These are phyloP conservation scores for Spiromastix sp. DNA, from an alignment of 2,329 filamentous ascomycete genomes.

Conservation along the genomic window DNA sequence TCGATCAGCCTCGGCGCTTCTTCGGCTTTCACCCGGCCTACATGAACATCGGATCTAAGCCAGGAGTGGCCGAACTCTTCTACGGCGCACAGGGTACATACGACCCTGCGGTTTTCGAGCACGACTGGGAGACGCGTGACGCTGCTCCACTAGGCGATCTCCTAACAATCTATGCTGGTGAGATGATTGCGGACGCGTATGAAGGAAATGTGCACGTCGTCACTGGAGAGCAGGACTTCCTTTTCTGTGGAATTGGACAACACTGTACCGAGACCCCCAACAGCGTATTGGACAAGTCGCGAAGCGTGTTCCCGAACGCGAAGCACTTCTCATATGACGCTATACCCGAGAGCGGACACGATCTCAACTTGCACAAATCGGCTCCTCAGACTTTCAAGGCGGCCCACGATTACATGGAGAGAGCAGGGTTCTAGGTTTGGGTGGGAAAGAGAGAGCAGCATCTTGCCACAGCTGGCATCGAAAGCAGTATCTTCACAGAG, in stretches of 20 bases:
- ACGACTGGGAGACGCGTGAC: constrained; percentile 1
- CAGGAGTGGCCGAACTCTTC: background rate
- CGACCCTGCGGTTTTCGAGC: constrained; percentile 1
- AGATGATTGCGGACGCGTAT: background rate
- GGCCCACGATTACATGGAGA: constrained; percentile 7
- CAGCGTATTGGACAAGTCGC: background rate
- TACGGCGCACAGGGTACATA: constrained; percentile 6
- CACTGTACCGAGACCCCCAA: constrained; percentile 2
- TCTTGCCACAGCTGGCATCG: constrained; percentile 22
- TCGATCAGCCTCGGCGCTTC: background rate
- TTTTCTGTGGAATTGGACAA: constrained; percentile 3
- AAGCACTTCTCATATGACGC: constrained; percentile 2
- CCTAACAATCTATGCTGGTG: background rate
- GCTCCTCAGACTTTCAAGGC: constrained; percentile 1
- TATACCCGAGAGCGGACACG: constrained; percentile 4
- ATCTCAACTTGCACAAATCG: constrained; percentile 6
- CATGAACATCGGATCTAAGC: background rate
- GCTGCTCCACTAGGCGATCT: constrained; percentile 1
- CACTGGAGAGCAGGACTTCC: constrained; percentile 3
- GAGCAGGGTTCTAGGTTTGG: too few species aligned
- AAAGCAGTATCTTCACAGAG: too few species aligned
- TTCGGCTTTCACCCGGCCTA: background rate
- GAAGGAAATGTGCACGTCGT: constrained; percentile 2
- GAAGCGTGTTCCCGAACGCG: constrained; percentile 2
- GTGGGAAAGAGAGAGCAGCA: constrained; percentile 14